phyloP scores from a whole-genome alignment of 1,139 yeast species.

The Kazachstania sp. region DNA sequence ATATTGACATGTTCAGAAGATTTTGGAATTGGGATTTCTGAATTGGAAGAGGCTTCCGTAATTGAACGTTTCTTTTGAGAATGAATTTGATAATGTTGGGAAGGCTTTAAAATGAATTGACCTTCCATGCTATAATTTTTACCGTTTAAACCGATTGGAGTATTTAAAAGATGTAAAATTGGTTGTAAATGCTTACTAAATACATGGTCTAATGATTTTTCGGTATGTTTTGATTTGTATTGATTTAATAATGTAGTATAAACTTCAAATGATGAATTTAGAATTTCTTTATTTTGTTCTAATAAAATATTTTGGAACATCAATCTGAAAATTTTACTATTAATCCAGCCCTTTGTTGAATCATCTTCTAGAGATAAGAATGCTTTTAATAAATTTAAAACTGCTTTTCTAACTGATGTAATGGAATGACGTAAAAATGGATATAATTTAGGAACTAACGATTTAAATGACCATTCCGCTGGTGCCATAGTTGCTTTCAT shows the following conservation, averaged over 20 bases:
- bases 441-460: constrained; percentile 79
- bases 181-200: constrained; percentile 51
- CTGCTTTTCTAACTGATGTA: constrained; percentile 84
- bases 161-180: constrained; percentile 64
- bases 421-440: constrained; percentile 94
- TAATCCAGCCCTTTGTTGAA: constrained; percentile 67
- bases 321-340: constrained; percentile 61
- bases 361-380: constrained; percentile 65
- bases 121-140: constrained; percentile 81
- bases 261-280: constrained; percentile 54
- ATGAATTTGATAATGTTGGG: constrained; percentile 34
- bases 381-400: constrained; percentile 68
- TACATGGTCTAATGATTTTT: constrained; percentile 39
- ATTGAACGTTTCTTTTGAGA: constrained; percentile 29
- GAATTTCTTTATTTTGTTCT: constrained; percentile 75
- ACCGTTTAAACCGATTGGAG: constrained; percentile 92
- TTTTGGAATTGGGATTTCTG: constrained; percentile 44
- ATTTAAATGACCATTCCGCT: constrained; percentile 50
- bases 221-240: constrained; percentile 33
- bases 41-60: constrained; percentile 17
- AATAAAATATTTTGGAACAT: constrained; percentile 80
- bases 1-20: constrained; percentile 63
- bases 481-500: constrained; percentile 43
- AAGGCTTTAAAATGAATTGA: constrained; percentile 64
- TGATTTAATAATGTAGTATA: constrained; percentile 51